Base-by-base conservation (phyloP, 345 rosid species). In the Aurinia saxatilis region DNA sequence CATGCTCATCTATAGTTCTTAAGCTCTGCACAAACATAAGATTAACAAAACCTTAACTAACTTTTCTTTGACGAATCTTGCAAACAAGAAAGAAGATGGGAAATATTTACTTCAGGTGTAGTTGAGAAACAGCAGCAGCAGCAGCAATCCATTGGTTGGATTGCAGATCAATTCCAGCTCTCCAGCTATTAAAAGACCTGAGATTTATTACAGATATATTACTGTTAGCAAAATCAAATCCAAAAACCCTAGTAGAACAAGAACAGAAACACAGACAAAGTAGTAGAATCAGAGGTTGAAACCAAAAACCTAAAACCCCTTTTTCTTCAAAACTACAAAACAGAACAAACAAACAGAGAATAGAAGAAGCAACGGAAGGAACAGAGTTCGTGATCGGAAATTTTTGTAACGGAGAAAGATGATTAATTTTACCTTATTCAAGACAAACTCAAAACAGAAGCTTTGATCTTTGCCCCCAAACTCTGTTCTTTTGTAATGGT, bases 121-220 rank as follows among this genome's bases (percentile, higher is more conserved):
- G 77, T 72, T 17, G 90, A 77, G 66, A 95, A 83, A 77, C 91
- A 88, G 60, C 95, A 91, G 68, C 92, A 91, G 68, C 92, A 83
- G 77, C 98, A 91, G 51, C 95, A 91, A 72, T 81, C 84, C 98
- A 91, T 91, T 60, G 68, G 63, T 34, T 63, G 21, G 40, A 49
- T 7, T 21, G 25, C 15, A 42, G 54, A 68, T 36, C 62, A 51
- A 39, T 34, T 0, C 7, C 23, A 41, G 58, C 49, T 62, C 42
- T 25, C 31, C 16, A 15, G 39, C 29, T 50, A n/a, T 15, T 33
- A 65, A 57, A 21, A 7, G 1, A 40, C 65, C 65, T 57, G 60
- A 23, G 33, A 50, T n/a, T n/a, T n/a, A 6, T 39, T 37, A 0
- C 12, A 48, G 39, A 40, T 23, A 23, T 15, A 40, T n/a, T 6